A percentile compares a stretch with the other conserved stretches of the same genome.
These are phyloP conservation scores for Euphorbia schlechtendalii DNA, from an alignment of 441 rosid species.

Conservation along the genomic window DNA sequence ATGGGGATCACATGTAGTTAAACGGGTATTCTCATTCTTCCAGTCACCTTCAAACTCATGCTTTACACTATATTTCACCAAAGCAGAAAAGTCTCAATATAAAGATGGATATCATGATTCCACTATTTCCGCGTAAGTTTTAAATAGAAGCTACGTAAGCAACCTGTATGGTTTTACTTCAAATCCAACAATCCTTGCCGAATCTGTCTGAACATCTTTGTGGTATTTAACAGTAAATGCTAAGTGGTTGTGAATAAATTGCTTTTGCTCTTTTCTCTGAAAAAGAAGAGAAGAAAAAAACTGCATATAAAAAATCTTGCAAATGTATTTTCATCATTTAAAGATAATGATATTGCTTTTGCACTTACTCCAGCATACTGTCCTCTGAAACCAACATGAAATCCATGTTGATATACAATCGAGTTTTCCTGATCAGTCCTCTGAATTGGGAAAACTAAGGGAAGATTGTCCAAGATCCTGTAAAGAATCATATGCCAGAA, in stretches of 20 bases:
- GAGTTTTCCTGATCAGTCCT: constrained; percentile 55
- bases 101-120: not conserved
- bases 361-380: constrained; percentile 69
- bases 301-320: constrained; percentile 13
- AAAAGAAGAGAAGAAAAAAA: constrained; percentile 20
- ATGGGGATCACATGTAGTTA: constrained; percentile 85
- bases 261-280: constrained; percentile 72
- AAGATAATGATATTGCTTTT: constrained; percentile 8
- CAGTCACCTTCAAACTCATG: constrained; percentile 81
- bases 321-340: not conserved
- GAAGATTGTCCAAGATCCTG: constrained; percentile 98
- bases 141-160: not conserved
- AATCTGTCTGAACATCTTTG: constrained; percentile 49
- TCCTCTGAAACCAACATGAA: constrained; percentile 73
- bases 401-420: constrained; percentile 75
- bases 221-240: constrained; percentile 71
- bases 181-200: constrained; percentile 84
- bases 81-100: constrained; percentile 15
- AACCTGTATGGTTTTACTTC: constrained; percentile 92
- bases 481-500: constrained; percentile 11
- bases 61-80: constrained; percentile 49
- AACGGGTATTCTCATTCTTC: constrained; percentile 59
- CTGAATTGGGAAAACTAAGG: constrained; percentile 63
- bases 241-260: constrained; percentile 82
- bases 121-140: not conserved